Percentiles rank a stretch among this genome's conserved stretches.
Conservation (phyloP, 179 eudicot genomes). For the Silene coronaria region DNA sequence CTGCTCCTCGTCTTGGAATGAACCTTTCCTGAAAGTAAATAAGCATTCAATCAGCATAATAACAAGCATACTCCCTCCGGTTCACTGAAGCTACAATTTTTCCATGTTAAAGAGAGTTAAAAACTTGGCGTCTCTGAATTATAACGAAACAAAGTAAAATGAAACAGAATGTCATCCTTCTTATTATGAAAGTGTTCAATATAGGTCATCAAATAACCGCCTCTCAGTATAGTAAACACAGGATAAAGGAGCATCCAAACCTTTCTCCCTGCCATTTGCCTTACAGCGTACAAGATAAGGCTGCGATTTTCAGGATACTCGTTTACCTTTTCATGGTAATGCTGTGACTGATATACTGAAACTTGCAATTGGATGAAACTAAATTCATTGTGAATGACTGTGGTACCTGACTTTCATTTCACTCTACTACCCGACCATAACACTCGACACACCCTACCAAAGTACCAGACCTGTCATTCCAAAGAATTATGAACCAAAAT, state of each 20-base stretch:
- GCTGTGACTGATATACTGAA: too few relatives aligned
- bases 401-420: too few relatives aligned
- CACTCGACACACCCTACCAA: not conserved
- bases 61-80: not conserved
- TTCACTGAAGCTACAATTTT: too few relatives aligned
- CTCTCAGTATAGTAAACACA: too few relatives aligned
- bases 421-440: not conserved
- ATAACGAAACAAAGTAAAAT: too few relatives aligned
- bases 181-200: too few relatives aligned
- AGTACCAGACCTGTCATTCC: not conserved
- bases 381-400: too few relatives aligned
- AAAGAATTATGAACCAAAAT: not conserved
- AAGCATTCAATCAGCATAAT: constrained; percentile 12
- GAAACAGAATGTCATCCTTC: too few relatives aligned
- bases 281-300: not conserved
- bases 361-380: not conserved
- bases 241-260: too few relatives aligned
- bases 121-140: too few relatives aligned
- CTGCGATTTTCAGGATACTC: not conserved
- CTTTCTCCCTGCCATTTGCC: not conserved
- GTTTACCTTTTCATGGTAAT: not conserved
- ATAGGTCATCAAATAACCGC: too few relatives aligned
- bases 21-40: constrained; percentile 58
- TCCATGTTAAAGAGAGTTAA: too few relatives aligned
- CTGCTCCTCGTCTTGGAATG: constrained; percentile 60